Evolutionary conservation across 2,329 filamentous ascomycete genomes (phyloP).

Genomic region (Huntiella decipiens): DNA sequence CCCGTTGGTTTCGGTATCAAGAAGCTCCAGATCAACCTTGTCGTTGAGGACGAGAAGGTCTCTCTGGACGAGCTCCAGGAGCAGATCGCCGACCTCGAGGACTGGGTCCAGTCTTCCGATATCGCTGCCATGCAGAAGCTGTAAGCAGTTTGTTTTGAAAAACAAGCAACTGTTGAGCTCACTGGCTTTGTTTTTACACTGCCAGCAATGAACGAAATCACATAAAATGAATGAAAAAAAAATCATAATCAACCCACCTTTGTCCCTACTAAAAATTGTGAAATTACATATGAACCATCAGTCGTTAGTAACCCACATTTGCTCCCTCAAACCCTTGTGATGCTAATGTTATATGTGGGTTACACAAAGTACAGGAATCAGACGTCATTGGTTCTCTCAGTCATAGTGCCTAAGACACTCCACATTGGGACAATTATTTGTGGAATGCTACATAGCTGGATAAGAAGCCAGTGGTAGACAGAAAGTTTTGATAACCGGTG

Average conservation of each 20-base stretch:
- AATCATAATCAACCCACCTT: constrained; percentile 3
- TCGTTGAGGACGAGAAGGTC: constrained; percentile 61
- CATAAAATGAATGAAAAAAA: constrained; percentile 10
- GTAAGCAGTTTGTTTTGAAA: constrained; percentile 29
- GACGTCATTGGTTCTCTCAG: too few relatives aligned
- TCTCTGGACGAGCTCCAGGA: constrained; percentile 73
- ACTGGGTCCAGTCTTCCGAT: constrained; percentile 90
- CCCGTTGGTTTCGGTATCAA: constrained; percentile 93
- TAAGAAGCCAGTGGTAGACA: too few relatives aligned
- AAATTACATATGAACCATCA: neutral
- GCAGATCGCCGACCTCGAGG: constrained; percentile 66
- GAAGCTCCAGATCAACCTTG: constrained; percentile 97
- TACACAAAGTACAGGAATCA: too few relatives aligned
- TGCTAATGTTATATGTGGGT: too few relatives aligned
- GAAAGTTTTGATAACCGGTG: too few relatives aligned
- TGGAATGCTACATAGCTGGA: too few relatives aligned
- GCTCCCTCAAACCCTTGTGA: too few relatives aligned
- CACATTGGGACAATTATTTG: too few relatives aligned
- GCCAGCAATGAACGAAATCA: constrained; percentile 8
- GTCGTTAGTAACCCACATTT: neutral
- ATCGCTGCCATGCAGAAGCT: constrained; percentile 83
- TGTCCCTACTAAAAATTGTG: neutral
- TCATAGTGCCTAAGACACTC: too few relatives aligned
- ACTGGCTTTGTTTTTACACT: neutral
- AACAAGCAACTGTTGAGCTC: neutral